Evolutionary conservation across 257 asterid species (phyloP).

Genomic region (Plantago major): DNA sequence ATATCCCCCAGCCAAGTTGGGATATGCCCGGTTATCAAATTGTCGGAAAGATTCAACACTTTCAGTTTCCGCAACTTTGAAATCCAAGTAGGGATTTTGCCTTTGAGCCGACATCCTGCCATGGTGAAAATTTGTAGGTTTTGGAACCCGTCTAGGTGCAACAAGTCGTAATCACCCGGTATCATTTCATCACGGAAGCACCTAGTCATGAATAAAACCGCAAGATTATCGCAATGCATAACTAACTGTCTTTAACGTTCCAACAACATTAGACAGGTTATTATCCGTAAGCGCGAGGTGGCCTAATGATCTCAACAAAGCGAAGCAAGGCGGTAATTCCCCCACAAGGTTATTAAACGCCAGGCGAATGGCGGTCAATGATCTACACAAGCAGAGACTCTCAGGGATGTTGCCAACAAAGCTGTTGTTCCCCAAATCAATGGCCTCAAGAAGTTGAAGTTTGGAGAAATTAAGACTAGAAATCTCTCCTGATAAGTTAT

Average conservation of each 20-base stretch:
- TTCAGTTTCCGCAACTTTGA: conserved; percentile 30
- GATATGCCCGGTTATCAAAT: conserved; percentile 34
- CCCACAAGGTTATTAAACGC: conserved; percentile 36
- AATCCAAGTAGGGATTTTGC: conserved; percentile 37
- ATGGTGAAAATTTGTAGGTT: conserved; percentile 40
- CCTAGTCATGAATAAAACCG: conserved; percentile 42
- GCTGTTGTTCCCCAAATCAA: conserved; percentile 45
- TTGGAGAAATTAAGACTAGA: conserved; percentile 41
- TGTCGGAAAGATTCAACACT: conserved; percentile 38
- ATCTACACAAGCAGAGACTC: conserved; percentile 36
- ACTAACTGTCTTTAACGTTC: conserved; percentile 37
- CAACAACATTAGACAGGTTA: conserved; percentile 25
- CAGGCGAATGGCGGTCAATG: conserved; percentile 35
- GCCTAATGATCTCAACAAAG: conserved; percentile 22
- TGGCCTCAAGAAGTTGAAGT: conserved; percentile 25
- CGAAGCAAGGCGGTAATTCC: conserved; percentile 41
- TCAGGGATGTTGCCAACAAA: conserved; percentile 35
- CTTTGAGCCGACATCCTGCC: conserved; percentile 37
- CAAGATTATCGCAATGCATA: conserved; percentile 31
- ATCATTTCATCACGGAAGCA: conserved; percentile 35
- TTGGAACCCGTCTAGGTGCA: conserved; percentile 22
- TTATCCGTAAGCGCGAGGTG: conserved; percentile 41
- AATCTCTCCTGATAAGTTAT: conserved; percentile 34
- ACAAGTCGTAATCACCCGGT: conserved; percentile 27
- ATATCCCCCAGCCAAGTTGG: conserved; percentile 44